phyloP scores from a whole-genome alignment of 768 basidiomycete genomes.

The Boletus fagicola region DNA sequence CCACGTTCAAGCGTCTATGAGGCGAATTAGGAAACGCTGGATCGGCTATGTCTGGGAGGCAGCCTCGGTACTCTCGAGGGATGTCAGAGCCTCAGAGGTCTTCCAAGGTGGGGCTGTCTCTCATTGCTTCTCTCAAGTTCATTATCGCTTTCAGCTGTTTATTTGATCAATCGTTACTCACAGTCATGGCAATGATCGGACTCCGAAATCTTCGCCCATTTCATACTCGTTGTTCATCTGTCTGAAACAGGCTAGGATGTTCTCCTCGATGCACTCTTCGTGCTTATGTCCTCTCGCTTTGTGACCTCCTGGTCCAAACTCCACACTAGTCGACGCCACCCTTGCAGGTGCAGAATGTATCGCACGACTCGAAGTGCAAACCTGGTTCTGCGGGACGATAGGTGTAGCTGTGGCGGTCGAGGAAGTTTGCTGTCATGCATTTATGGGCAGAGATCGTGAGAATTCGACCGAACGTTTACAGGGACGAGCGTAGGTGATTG shows the following conservation, averaged over 20 bases:
- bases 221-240: background rate
- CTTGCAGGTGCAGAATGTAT: background rate
- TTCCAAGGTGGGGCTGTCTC: background rate
- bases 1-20: background rate
- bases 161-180: background rate
- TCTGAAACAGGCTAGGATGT: background rate
- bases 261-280: background rate
- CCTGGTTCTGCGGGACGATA: background rate
- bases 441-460: background rate
- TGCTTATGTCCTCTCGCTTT: background rate
- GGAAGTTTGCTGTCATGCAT: background rate
- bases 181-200: background rate
- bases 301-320: background rate
- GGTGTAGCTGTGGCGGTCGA: background rate
- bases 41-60: background rate
- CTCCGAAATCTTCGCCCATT: background rate
- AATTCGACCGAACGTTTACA: background rate
- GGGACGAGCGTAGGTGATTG: background rate
- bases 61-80: background rate
- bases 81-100: background rate
- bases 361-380: background rate
- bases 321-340: background rate
- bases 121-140: background rate
- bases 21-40: background rate
- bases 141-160: background rate